phyloP scores from a whole-genome alignment of 208 protist species.

The Acanthamoeba culbertsoni region DNA sequence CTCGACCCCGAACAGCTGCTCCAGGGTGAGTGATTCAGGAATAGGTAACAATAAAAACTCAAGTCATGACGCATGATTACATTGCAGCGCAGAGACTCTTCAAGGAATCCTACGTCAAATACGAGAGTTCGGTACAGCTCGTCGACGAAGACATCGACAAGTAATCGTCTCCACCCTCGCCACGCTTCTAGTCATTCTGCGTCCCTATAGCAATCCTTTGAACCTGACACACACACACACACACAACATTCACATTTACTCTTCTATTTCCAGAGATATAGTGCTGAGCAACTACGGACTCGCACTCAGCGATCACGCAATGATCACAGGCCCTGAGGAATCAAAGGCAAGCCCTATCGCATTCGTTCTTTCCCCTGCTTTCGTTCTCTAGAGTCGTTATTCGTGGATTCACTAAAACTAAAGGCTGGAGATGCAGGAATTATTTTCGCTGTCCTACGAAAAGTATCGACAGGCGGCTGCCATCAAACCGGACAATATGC shows the following conservation, averaged over 20 bases:
- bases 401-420: too few relatives aligned
- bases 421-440: neutral
- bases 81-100: conserved; percentile 36
- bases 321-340: neutral
- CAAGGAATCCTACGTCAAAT: conserved; percentile 42
- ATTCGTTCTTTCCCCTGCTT: neutral
- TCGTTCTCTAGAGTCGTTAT: neutral
- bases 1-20: neutral
- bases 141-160: neutral
- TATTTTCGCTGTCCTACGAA: conserved; percentile 41
- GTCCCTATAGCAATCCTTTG: too few relatives aligned
- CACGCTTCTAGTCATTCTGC: neutral
- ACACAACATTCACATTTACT: too few relatives aligned
- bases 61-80: neutral
- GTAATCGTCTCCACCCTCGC: neutral
- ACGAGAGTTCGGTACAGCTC: neutral
- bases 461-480: conserved; percentile 15
- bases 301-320: conserved; percentile 58
- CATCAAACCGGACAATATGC: conserved; percentile 31
- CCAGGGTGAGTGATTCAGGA: neutral
- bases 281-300: conserved; percentile 59
- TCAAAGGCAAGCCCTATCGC: neutral
- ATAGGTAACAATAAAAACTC: neutral
- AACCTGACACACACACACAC: too few relatives aligned
- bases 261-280: neutral